phyloP scores from a whole-genome alignment of 1,139 yeast genomes.

The Eremothecium cymbalariae region DNA sequence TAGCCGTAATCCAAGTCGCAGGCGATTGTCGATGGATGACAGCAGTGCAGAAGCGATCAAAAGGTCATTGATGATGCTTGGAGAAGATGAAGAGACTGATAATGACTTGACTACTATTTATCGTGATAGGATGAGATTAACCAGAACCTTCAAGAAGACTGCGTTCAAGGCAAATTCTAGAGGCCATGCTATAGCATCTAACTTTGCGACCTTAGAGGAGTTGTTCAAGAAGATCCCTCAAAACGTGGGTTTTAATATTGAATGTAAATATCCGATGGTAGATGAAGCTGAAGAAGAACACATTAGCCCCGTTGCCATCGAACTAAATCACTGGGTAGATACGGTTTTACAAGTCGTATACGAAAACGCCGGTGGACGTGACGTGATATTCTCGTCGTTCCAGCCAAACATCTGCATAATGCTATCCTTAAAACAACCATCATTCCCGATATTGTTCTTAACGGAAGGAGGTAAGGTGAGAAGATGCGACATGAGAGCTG shows the following conservation, averaged over 20 bases:
- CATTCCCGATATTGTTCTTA: conserved; percentile 78
- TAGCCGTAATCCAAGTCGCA: conserved; percentile 6
- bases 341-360: conserved; percentile 74
- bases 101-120: conserved; percentile 10
- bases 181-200: conserved; percentile 84
- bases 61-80: conserved; percentile 11
- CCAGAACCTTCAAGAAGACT: conserved; percentile 77
- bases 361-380: conserved; percentile 72
- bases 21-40: conserved; percentile 18
- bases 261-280: conserved; percentile 90
- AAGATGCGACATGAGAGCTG: conserved; percentile 87
- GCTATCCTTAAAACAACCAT: conserved; percentile 85
- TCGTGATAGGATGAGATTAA: conserved; percentile 68
- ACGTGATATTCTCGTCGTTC: conserved; percentile 84
- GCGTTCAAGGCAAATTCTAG: conserved; percentile 89
- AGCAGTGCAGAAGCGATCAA: conserved; percentile 12
- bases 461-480: conserved; percentile 78
- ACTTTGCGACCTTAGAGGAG: conserved; percentile 82
- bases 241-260: conserved; percentile 88
- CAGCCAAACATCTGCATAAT: conserved; percentile 89
- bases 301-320: conserved; percentile 79
- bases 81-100: conserved; percentile 1
- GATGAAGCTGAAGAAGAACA: conserved; percentile 87
- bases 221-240: conserved; percentile 73
- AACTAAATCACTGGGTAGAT: conserved; percentile 80